Percentiles rank a stretch among this genome's conserved stretches.
These are phyloP conservation scores for Candida pseudoglaebosa DNA, from an alignment of 805 yeast genomes.

Conservation along the genomic window DNA sequence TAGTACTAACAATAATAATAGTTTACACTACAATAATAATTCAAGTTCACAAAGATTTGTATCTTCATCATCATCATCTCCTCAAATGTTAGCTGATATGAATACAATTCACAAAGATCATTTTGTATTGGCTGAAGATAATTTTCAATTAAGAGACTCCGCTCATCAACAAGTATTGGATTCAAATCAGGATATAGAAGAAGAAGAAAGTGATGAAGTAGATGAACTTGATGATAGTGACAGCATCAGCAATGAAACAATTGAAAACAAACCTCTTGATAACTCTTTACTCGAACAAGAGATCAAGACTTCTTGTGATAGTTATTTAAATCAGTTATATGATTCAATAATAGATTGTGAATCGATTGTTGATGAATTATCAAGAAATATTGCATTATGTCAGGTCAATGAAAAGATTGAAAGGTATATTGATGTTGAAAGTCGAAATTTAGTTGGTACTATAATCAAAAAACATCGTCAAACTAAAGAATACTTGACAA, in stretches of 20 bases:
- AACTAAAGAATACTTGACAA: slow-evolving; percentile 25
- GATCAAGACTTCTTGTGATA: slow-evolving; percentile 8
- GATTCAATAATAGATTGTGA: slow-evolving; percentile 34
- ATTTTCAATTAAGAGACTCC: slow-evolving; percentile 26
- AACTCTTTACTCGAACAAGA: slow-evolving; percentile 4
- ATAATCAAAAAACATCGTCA: slow-evolving; percentile 32
- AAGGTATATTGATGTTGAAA: slow-evolving; percentile 28
- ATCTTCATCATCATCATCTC: slow-evolving; percentile 36
- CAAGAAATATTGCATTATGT: slow-evolving; percentile 29
- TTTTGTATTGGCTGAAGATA: slow-evolving; percentile 31
- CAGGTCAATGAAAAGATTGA: slow-evolving; percentile 31
- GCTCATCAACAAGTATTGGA: slow-evolving; percentile 18
- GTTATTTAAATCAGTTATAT: slow-evolving; percentile 22
- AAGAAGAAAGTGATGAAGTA: slow-evolving; percentile 21
- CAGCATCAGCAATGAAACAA: slow-evolving; percentile 6
- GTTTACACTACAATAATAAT: slow-evolving; percentile 10
- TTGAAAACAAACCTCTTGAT: slow-evolving; percentile 6
- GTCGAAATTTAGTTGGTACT: slow-evolving; percentile 25
- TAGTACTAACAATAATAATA: too few species aligned
- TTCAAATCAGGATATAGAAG: slow-evolving; percentile 27
- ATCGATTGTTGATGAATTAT: slow-evolving; percentile 27
- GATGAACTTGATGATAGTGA: slow-evolving; percentile 21
- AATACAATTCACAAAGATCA: slow-evolving; percentile 27
- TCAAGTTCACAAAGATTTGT: slow-evolving; percentile 20
- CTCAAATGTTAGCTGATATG: slow-evolving; percentile 34